Base-by-base conservation (phyloP, 2,329 filamentous ascomycete genomes). In the Diaporthe capsici region DNA sequence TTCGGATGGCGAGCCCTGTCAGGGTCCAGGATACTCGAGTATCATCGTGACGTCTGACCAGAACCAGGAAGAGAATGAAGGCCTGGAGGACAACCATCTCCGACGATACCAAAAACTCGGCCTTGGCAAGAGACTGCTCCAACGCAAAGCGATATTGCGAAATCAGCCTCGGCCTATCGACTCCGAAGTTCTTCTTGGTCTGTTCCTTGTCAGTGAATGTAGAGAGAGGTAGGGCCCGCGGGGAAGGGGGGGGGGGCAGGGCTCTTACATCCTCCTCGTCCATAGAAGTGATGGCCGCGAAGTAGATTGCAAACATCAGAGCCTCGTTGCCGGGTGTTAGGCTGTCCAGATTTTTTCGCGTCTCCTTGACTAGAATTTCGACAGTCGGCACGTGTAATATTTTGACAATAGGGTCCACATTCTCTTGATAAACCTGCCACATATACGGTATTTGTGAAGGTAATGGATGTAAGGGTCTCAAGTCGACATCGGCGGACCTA, bases 401-500 rank as follows among this genome's bases (percentile, higher is more conserved):
- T 81, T 94, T 95, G 79, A 94, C 87, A 13, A 95, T 83, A 0
- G 93, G 92, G 79, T 95, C 93, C 12, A 95, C 93, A 71, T 94
- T 94, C 78, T 94, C 92, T 77, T 92, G 89, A 82, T 91, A 95
- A 15, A 92, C 87, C 68, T 91, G 88, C 93, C 94, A 95, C 73
- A 94, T 90, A 67, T 90, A 90, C 0, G 88, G 88, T 67, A 94
- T 92, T 77, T 93, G 92, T 1, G 91, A 90, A 0, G 92, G 89
- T 0, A 91, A 80, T 2, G 94, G 94, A 79, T 95, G 93, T 20
- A 94, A 85, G 57, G 88, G 86, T 25, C 88, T 84, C 78, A 95
- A 85, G 78, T 95, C 90, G 37, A 94, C 91, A 77, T 90, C 91
- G n/a, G 90, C 88, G 1, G 93, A 95, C 76, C 90, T 92, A 81